phyloP scores from a whole-genome alignment of 148 eudicot genomes.

The Spergularia bocconei region DNA sequence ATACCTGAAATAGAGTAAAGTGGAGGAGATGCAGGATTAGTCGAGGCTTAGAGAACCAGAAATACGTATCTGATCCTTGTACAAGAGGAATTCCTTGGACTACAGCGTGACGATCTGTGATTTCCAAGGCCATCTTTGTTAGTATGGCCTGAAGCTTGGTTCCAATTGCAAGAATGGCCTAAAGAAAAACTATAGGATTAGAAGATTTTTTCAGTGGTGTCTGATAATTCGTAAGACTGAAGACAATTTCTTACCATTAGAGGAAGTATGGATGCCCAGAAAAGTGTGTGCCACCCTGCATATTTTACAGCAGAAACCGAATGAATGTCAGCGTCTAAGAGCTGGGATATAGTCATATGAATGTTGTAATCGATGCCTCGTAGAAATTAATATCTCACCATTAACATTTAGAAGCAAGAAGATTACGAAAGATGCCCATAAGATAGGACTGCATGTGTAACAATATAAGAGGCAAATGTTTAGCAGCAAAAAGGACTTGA shows the following conservation, averaged over 20 bases:
- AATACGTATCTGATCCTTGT: constrained; percentile 76
- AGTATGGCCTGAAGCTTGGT: constrained; percentile 85
- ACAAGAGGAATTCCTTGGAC: constrained; percentile 93
- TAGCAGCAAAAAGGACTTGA: background rate
- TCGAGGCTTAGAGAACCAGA: constrained; percentile 83
- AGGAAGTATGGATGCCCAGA: constrained; percentile 78
- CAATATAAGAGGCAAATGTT: background rate
- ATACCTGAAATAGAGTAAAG: constrained; percentile 82
- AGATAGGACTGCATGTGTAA: constrained; percentile 55
- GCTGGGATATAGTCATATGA: background rate
- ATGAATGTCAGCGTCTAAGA: background rate
- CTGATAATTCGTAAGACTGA: background rate
- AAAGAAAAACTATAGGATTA: constrained; percentile 3
- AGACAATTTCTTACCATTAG: constrained; percentile 49
- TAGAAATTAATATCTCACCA: constrained; percentile 42
- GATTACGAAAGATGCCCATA: constrained; percentile 79
- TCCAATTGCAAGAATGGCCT: constrained; percentile 88
- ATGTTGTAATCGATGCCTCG: background rate
- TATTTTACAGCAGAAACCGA: constrained; percentile 2
- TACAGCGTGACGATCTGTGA: constrained; percentile 82
- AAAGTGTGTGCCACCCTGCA: constrained; percentile 71
- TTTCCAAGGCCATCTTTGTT: constrained; percentile 81
- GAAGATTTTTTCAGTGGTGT: background rate
- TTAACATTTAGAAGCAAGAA: constrained; percentile 75
- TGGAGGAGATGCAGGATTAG: constrained; percentile 77